Conservation (phyloP, 257 asterid genomes). For the Nicotiana benthamiana region DNA sequence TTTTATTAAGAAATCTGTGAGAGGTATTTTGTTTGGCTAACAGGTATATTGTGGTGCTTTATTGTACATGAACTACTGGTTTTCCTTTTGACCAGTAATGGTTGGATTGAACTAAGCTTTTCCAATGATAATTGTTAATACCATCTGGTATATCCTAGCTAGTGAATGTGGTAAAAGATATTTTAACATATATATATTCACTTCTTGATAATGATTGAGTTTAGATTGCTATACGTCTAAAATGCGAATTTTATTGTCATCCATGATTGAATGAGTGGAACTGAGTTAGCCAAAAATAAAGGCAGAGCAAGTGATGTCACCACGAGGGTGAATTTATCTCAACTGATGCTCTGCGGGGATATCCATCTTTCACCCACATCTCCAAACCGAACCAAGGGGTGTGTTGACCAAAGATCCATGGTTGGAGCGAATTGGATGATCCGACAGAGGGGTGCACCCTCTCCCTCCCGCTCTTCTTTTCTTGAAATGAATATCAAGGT, state of each 20-base stretch:
- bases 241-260: not conserved
- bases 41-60: not conserved
- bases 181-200: not conserved
- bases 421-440: too few relatives aligned
- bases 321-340: not conserved
- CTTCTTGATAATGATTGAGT: not conserved
- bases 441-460: too few relatives aligned
- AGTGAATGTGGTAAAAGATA: not conserved
- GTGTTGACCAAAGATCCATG: too few relatives aligned
- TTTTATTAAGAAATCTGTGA: not conserved
- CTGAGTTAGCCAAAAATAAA: not conserved
- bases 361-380: not conserved
- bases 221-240: not conserved
- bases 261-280: not conserved
- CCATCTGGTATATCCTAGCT: not conserved
- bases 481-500: not conserved
- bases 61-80: not conserved
- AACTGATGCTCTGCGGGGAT: not conserved
- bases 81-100: not conserved
- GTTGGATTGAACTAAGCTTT: not conserved
- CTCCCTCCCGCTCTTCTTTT: too few relatives aligned
- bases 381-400: not conserved
- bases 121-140: not conserved
- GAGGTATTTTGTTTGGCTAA: not conserved
- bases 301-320: not conserved